These are phyloP conservation scores for Arbutus unedo DNA, from an alignment of 148 eudicot genomes.

Conservation along the genomic window DNA sequence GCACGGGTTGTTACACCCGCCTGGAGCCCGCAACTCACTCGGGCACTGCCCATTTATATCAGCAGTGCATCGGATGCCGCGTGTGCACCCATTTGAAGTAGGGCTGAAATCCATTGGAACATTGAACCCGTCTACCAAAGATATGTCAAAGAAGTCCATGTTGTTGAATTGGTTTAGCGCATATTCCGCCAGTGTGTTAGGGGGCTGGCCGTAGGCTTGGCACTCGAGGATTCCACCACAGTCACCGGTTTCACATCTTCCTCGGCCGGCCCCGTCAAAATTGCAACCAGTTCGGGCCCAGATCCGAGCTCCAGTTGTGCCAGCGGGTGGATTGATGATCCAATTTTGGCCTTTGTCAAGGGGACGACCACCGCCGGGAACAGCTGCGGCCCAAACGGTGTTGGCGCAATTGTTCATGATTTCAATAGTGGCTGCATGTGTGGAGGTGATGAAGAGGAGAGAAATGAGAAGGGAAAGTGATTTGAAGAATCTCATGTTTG, in stretches of 20 bases:
- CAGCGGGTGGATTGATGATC: too few relatives aligned
- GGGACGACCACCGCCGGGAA: background rate
- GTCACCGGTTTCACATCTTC: slow-evolving; percentile 45
- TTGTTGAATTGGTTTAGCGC: slow-evolving; percentile 27
- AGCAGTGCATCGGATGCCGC: slow-evolving; percentile 18
- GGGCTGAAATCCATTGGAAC: slow-evolving; percentile 36
- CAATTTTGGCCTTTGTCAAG: background rate
- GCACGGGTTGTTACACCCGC: slow-evolving; percentile 53
- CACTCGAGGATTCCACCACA: slow-evolving; percentile 46
- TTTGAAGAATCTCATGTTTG: too few relatives aligned
- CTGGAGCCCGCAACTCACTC: slow-evolving; percentile 7
- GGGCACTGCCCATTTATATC: slow-evolving; percentile 31
- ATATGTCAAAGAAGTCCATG: slow-evolving; percentile 53
- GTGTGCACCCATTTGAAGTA: background rate
- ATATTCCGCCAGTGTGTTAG: slow-evolving; percentile 48
- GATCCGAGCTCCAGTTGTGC: slow-evolving; percentile 33
- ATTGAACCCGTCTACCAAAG: slow-evolving; percentile 13
- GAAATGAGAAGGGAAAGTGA: background rate
- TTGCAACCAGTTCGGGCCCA: slow-evolving; percentile 55
- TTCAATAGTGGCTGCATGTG: background rate
- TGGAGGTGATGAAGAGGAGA: slow-evolving; percentile 19
- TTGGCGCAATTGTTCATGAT: background rate
- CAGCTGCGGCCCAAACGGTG: background rate
- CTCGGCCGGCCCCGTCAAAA: slow-evolving; percentile 28
- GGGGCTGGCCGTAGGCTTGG: slow-evolving; percentile 29